Base-by-base conservation (phyloP, 2,329 filamentous ascomycete species). In the Zasmidium citrigriseum region DNA sequence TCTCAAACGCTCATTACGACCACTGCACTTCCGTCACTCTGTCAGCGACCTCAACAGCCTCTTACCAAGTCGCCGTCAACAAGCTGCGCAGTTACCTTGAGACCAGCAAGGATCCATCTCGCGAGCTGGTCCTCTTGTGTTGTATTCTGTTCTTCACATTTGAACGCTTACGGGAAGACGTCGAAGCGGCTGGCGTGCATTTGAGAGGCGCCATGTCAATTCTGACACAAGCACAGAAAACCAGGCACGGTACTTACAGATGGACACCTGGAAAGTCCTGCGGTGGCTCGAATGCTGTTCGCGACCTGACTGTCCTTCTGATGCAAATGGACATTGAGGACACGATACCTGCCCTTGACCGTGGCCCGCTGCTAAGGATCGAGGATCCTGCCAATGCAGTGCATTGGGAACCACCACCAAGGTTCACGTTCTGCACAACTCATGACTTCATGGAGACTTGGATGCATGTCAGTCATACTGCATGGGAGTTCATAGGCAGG, bases 81-180 rank as follows among this genome's bases (percentile, higher is more conserved):
- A 49, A 3, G 22, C 46, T 49, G 12, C 46, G 46, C 12, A 25
- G 27, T 2, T 49, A 49, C 22, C 7, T 49, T 4, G 11, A 14
- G 16, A 5, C 2, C 18, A 14, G 16, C 4, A 22, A 49, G 2
- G 14, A 46, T 3, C 51, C 51, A 2, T 45, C 38, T 20, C 52
- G 21, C 11, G 52, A 46, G 21, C 23, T 54, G 16, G 52, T 54
- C 3, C 52, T 54, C 2, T 23, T 54, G 22, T 54, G 52, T 41
- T 54, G 52, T 16, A 29, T 54, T 12, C 12, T 54, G 21, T 27
- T 54, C 11, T 47, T 25, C 52, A 54, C 41, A 18, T 46, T 54
- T 22, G 52, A 54, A 18, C 22, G 44, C 14, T 24, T 54, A 18
- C 52, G 44, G 7, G 16, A 27, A 10, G 23, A 47, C 24, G 14